Base-by-base conservation (phyloP, 257 asterid species). In the Solanum corneliomulleri region DNA sequence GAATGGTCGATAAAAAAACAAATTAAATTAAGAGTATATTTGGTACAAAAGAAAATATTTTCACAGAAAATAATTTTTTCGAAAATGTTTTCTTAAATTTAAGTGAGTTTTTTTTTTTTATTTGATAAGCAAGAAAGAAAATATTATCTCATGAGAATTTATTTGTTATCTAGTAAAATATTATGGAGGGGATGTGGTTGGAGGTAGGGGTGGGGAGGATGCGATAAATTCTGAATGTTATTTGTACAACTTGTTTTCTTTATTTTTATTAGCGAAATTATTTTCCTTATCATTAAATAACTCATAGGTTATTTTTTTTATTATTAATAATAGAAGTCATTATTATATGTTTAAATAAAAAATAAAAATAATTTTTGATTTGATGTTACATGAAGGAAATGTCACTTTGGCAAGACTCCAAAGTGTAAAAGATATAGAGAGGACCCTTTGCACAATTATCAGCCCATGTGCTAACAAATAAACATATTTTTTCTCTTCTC, bases 321-420 rank as follows among this genome's bases (percentile, higher is more conserved):
- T 23, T 0, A 9, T 21, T 21, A 23, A 21, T 2, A 1, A 56
- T 23, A 23, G 14, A 62, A 62, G 5, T 11, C 10, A 6, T 16
- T 3, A 16, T 52, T 52, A 52, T 16, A 16, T 52, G 20, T 16
- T 52, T 52, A 4, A 23, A 52, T 52, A 21, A 2, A 16, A 49
- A 49, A 14, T 45, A 47, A 47, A 47, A 49, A 14, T 0, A 15
- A 62, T 62, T 7, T 60, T 60, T 35, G 49, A 68, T 69, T 72
- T 64, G 84, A 88, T 71, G 77, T 64, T 88, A 69, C 90, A 42
- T 70, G 45, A 86, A 82, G 77, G 25, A 83, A 56, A 64, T 56
- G 87, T 45, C 64, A 78, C 9, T 45, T 27, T 45, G 16, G 41
- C 69, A 62, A 62, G 69, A 62, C 69, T 62, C 4, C 29, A 9